A percentile compares a stretch with the other conserved stretches of the same genome.
phyloP scores from a whole-genome alignment of 2,329 filamentous ascomycete genomes.

The Alternaria sp. region DNA sequence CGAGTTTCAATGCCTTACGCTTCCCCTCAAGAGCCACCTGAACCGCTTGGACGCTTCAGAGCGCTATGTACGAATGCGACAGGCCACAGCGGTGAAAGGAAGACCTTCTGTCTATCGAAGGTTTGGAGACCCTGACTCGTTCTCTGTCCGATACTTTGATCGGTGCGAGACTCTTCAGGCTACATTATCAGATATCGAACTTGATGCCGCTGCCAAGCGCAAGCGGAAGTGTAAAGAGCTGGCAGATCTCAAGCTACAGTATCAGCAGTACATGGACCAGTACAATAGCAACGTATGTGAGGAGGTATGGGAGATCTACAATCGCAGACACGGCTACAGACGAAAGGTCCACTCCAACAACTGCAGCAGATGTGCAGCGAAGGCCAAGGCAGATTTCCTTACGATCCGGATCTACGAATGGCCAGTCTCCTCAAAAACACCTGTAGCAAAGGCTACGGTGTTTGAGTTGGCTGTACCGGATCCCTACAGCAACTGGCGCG shows the following conservation, averaged over 20 bases:
- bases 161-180: constrained; percentile 52
- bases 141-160: constrained; percentile 59
- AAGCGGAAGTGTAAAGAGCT: constrained; percentile 34
- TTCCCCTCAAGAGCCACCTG: constrained; percentile 56
- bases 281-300: constrained; percentile 22
- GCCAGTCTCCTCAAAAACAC: constrained; percentile 55
- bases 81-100: constrained; percentile 7
- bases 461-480: constrained; percentile 60
- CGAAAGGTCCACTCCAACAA: constrained; percentile 5
- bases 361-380: constrained; percentile 43
- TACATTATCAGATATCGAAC: constrained; percentile 49
- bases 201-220: constrained; percentile 38
- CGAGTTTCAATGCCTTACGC: constrained; percentile 54
- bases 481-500: constrained; percentile 57
- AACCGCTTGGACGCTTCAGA: constrained; percentile 56
- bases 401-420: constrained; percentile 62
- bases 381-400: constrained; percentile 46
- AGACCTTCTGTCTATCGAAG: constrained; percentile 48
- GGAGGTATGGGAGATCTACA: not conserved
- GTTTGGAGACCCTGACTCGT: constrained; percentile 48
- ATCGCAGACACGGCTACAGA: constrained; percentile 9
- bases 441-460: constrained; percentile 53
- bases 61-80: constrained; percentile 53
- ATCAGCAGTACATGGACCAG: constrained; percentile 20
- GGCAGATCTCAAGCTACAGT: constrained; percentile 5